phyloP scores from a whole-genome alignment of 2,329 filamentous ascomycete genomes.

The Stemphylium lycopersici region DNA sequence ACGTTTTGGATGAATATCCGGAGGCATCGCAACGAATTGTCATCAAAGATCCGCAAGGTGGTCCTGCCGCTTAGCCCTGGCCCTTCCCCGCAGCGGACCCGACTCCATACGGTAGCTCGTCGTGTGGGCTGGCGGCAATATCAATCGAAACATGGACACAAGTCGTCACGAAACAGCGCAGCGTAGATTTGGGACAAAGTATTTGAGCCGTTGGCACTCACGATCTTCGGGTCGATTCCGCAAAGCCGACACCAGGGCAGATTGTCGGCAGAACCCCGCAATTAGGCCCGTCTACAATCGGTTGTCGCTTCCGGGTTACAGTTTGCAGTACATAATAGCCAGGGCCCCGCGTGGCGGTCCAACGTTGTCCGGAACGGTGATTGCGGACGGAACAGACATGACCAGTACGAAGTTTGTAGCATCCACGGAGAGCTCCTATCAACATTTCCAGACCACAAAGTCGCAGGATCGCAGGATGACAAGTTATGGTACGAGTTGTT shows the following conservation, averaged over 20 bases:
- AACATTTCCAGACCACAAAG: too few species aligned
- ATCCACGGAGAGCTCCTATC: neutral
- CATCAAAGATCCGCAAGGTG: slow-evolving; percentile 4
- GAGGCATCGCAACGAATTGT: neutral
- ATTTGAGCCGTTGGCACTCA: too few species aligned
- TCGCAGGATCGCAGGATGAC: too few species aligned
- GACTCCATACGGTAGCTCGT: slow-evolving; percentile 15
- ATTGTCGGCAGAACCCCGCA: slow-evolving; percentile 3
- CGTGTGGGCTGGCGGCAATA: slow-evolving; percentile 5
- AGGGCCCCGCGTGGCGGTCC: neutral
- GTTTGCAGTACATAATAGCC: slow-evolving; percentile 16
- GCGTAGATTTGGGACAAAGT: neutral
- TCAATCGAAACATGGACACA: neutral
- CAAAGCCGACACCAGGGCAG: neutral
- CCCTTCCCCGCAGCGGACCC: slow-evolving; percentile 17
- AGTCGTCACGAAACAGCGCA: neutral
- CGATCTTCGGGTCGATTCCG: neutral
- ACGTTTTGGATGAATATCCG: neutral
- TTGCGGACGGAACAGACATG: neutral
- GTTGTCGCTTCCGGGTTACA: slow-evolving; percentile 3
- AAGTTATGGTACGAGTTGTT: too few species aligned
- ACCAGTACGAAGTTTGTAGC: neutral
- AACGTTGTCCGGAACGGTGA: neutral
- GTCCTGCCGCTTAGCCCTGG: slow-evolving; percentile 5
- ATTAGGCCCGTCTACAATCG: neutral